Evolutionary conservation across 2,329 filamentous ascomycete species (phyloP), one percentile per base, ranked within the genome.

Genomic region (Fusarium penzigii): DNA sequence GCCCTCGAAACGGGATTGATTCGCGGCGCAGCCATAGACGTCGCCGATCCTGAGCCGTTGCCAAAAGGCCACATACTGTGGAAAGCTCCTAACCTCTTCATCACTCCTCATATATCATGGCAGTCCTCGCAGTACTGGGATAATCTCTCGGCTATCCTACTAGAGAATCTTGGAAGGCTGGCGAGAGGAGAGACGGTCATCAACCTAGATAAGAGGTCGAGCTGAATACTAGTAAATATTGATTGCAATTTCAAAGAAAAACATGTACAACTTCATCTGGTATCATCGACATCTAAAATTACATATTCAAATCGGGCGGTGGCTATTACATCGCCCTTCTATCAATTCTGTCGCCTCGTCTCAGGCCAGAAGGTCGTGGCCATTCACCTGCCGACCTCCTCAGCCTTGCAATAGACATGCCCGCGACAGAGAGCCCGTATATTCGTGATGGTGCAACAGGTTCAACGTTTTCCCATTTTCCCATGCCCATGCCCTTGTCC

Each of bases 1-100:
- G 83, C 85, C 0, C 69, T 90, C 8, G 63, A 72, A 25, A 51
- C 59, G 5, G 70, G 65, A 13, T 63, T 64, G 48, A 68, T 72
- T 40, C 43, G 73, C 14, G 87, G 87, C 11, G 87, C 87, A 0
- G 86, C 86, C 3, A 68, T 90, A 29, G 87, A 90, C 66, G 88
- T 90, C 1, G 84, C 87, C 2, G 86, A 90, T 55, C 87, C 87
- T 0, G 88, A 91, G 66, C 88, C 88, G 0, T 65, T 91, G 55
- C 86, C 87, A 0, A 63, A 72, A 12, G 81, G 85, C 20, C 80
- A 86, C 64, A 78, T 82, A 53, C 69, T 91, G 25, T 90, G 87
- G 84, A 79, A 77, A 44, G 74, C 83, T 41, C 78, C 81, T 3
- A 89, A 90, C 67, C 75, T 85, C 14, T 78, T 85, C 54, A 79